These are phyloP conservation scores for Voacanga thouarsii DNA, from an alignment of 257 asterid genomes.

Conservation along the genomic window DNA sequence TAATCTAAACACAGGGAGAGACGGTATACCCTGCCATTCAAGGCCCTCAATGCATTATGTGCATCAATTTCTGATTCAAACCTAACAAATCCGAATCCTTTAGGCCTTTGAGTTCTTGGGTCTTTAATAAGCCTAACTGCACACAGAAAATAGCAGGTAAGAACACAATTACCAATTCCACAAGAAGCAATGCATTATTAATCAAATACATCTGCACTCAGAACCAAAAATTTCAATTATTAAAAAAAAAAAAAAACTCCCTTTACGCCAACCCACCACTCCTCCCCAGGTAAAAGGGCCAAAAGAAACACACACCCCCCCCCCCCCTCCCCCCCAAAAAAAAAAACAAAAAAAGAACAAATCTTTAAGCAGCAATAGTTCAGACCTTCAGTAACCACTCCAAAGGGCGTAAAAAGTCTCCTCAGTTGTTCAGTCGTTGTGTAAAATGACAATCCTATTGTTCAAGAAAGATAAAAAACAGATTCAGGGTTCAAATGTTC, in stretches of 20 bases:
- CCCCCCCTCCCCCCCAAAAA: too few species aligned
- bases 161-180: background rate
- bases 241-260: background rate
- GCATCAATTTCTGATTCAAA: conserved; percentile 58
- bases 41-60: conserved; percentile 51
- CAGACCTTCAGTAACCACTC: conserved; percentile 52
- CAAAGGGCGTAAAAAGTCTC: conserved; percentile 60
- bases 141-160: background rate
- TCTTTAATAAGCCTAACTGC: conserved; percentile 68
- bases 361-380: background rate
- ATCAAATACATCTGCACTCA: background rate
- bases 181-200: background rate
- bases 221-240: background rate
- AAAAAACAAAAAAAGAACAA: background rate
- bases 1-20: background rate
- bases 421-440: conserved; percentile 46
- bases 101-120: conserved; percentile 55
- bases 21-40: conserved; percentile 58
- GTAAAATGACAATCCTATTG: conserved; percentile 69
- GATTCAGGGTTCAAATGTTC: conserved; percentile 2
- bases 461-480: background rate
- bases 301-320: background rate
- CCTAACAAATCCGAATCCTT: conserved; percentile 74
- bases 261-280: background rate
- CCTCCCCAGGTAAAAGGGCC: background rate